A percentile compares a stretch with the other conserved stretches of the same genome.
phyloP scores from a whole-genome alignment of 140 eudicot genomes.

The Anethum foeniculum region DNA sequence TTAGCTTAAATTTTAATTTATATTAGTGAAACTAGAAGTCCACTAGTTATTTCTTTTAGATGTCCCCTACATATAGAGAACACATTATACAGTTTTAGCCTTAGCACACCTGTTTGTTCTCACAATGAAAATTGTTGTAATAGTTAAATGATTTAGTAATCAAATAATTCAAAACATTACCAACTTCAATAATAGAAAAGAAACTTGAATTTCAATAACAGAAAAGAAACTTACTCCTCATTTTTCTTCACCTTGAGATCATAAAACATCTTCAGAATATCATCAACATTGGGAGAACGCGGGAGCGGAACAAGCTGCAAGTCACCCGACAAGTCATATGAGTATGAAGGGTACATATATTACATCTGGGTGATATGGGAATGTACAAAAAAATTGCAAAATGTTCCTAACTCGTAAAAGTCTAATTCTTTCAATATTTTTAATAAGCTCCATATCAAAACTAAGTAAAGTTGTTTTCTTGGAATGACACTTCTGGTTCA shows the following conservation, averaged over 20 bases:
- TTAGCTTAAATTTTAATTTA: too few species aligned
- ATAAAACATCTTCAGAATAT: too few species aligned
- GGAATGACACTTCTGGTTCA: too few species aligned
- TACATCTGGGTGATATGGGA: background rate
- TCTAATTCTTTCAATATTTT: background rate
- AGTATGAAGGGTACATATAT: background rate
- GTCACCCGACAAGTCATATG: background rate
- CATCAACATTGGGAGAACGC: slow-evolving; percentile 34
- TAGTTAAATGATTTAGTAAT: background rate
- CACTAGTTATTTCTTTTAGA: too few species aligned
- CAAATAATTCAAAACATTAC: background rate
- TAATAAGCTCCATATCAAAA: background rate
- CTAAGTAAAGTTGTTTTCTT: too few species aligned
- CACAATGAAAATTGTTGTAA: too few species aligned
- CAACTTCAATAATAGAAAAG: too few species aligned
- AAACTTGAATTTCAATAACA: too few species aligned
- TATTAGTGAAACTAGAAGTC: too few species aligned
- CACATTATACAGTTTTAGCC: too few species aligned
- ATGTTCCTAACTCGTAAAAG: background rate
- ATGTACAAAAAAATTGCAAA: background rate
- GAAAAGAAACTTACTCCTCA: slow-evolving; percentile 23
- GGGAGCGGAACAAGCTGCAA: slow-evolving; percentile 49
- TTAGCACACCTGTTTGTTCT: too few species aligned
- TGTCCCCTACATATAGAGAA: too few species aligned
- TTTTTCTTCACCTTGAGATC: slow-evolving; percentile 23